phyloP scores from a whole-genome alignment of 768 basidiomycete species.

The Amanita muscaria region DNA sequence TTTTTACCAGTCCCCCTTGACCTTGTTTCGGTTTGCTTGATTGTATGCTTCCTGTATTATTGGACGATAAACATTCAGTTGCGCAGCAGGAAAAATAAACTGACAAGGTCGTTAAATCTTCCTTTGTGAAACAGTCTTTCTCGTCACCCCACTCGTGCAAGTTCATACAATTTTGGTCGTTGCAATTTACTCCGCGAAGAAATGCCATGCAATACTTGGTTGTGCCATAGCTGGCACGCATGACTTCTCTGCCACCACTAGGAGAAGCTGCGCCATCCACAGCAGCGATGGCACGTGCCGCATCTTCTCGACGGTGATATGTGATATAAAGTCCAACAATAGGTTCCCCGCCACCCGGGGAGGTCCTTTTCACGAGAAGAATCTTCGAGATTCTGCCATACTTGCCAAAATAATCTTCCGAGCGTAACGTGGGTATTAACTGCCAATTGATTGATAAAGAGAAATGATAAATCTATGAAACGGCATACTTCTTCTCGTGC shows the following conservation, averaged over 20 bases:
- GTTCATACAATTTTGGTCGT: constrained; percentile 87
- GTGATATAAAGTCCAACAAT: constrained; percentile 95
- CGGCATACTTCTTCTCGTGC: constrained; percentile 88
- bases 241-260: constrained; percentile 78
- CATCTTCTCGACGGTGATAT: constrained; percentile 90
- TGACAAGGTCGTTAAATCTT: constrained; percentile 88
- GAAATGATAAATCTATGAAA: constrained; percentile 4
- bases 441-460: constrained; percentile 20
- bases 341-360: constrained; percentile 61
- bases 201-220: constrained; percentile 98
- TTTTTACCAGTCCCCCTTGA: constrained; percentile 45
- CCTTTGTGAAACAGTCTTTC: constrained; percentile 95
- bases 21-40: constrained; percentile 79
- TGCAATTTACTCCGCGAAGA: constrained; percentile 75
- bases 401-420: constrained; percentile 95
- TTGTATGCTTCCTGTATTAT: constrained; percentile 72
- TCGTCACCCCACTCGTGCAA: constrained; percentile 99
- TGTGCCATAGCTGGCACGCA: constrained; percentile 93
- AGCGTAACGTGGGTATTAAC: constrained; percentile 89
- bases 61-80: no score
- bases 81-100: constrained; percentile 17
- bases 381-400: constrained; percentile 98
- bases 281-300: constrained; percentile 83
- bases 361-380: constrained; percentile 81
- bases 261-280: constrained; percentile 90